Base-by-base conservation (phyloP, 164 flowering plant genomes). In the grape (Vitis vinifera) region DNA sequence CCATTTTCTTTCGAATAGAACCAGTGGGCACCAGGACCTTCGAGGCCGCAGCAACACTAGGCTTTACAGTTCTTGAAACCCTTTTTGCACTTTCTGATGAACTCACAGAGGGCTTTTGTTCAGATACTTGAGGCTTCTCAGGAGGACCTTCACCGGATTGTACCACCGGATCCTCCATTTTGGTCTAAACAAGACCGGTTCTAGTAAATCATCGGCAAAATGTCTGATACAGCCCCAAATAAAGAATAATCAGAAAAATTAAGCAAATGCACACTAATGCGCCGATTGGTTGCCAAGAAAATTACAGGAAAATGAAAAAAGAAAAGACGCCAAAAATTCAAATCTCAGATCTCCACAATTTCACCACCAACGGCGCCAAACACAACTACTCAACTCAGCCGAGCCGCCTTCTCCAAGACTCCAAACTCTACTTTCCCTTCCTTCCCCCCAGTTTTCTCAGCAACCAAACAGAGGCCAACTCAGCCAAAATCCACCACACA, bases 131-230 rank as follows among this genome's bases (percentile, higher is more conserved):
- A 8, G 69, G 27, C 55, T 58, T 71, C 27, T 65, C 68, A 48
- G 1, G 48, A 1, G 62, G 51, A 61, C 71, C 74, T 61, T 72
- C 69, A 19, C 59, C 74, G 1, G 72, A 27, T 49, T 62, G 69
- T 5, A 30, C 74, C 15, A 29, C n/a, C 4, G 77, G 58, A 47
- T 75, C 84, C 62, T 79, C 88, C 87, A 82, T 78, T n/a, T 55
- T 63, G n/a, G 29, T 23, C 5, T n/a, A 57, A 62, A 53, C 10
- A 9, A 23, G 12, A 65, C 47, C 56, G 14, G 10, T 52, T 13
- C 55, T 30, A 47, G 30, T 16, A 48, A 68, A 44, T 49, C 62
- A 68, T 49, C 1, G n/a, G 27, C 62, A 19, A 44, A 12, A 5
- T 17, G 16, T 12, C 63, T 13, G 52, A 68, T 59, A 19, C 62